phyloP scores from a whole-genome alignment of 148 eudicot genomes.

The Selenicereus undatus region DNA sequence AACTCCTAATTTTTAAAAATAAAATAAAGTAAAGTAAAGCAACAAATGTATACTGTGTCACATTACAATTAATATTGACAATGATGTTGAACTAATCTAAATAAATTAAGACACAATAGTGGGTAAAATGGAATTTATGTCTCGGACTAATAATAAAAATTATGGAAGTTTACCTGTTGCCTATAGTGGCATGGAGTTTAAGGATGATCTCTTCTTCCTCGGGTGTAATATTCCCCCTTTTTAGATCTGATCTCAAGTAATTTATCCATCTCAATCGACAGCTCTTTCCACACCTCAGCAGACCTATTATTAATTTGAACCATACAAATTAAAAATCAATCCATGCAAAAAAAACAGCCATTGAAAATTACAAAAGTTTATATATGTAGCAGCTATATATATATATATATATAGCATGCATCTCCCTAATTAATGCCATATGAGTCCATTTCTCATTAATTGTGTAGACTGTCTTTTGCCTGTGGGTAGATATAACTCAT shows the following conservation, averaged over 20 bases:
- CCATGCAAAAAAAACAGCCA: neutral
- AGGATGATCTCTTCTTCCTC: slow-evolving; percentile 54
- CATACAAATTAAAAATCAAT: neutral
- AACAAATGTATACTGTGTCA: too few species aligned
- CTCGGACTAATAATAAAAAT: neutral
- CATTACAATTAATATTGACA: neutral
- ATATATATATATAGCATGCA: too few species aligned
- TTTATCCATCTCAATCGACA: slow-evolving; percentile 82
- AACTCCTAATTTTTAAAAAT: too few species aligned
- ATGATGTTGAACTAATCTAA: neutral
- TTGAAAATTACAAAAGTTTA: too few species aligned
- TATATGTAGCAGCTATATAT: too few species aligned
- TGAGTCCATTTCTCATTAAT: too few species aligned
- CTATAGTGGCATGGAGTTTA: slow-evolving; percentile 50
- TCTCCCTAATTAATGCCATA: too few species aligned
- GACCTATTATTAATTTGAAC: slow-evolving; percentile 28
- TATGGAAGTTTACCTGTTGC: slow-evolving; percentile 34
- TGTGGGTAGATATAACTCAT: too few species aligned
- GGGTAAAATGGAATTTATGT: neutral
- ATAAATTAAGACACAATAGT: neutral
- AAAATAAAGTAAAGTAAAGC: too few species aligned
- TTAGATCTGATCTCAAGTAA: slow-evolving; percentile 60
- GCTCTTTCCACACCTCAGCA: slow-evolving; percentile 73
- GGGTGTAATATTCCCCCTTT: slow-evolving; percentile 66
- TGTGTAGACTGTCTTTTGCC: too few species aligned